Conservation (phyloP, 371 early-diverging fungal genomes). For the Mortierella sp. region DNA sequence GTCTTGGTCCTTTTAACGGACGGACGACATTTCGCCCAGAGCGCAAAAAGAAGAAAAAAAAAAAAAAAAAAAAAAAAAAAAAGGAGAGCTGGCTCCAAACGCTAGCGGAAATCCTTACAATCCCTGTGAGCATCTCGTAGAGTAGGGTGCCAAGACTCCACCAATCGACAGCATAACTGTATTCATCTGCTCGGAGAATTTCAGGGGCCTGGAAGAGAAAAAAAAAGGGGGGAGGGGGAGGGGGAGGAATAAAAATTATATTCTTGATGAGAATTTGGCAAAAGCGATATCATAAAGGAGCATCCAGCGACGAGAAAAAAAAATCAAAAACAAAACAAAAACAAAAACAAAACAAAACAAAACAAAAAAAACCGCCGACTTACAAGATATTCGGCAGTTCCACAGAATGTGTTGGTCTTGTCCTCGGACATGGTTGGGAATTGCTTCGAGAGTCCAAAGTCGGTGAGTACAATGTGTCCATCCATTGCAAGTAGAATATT, state of each 20-base stretch:
- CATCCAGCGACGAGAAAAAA: not conserved
- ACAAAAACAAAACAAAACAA: no score
- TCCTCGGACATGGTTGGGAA: constrained; percentile 53
- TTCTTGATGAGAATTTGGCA: not conserved
- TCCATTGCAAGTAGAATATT: constrained; percentile 79
- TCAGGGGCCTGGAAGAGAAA: constrained; percentile 82
- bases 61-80: not conserved
- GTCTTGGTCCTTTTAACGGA: not conserved
- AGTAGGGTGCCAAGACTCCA: constrained; percentile 97
- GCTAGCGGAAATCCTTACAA: constrained; percentile 53
- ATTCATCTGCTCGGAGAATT: constrained; percentile 80
- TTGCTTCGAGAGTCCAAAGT: constrained; percentile 88
- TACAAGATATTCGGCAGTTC: constrained; percentile 90
- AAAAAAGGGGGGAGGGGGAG: no score
- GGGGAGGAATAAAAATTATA: not conserved
- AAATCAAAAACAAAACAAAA: not conserved
- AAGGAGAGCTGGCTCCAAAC: not conserved
- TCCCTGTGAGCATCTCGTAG: constrained; percentile 84
- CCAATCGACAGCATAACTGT: constrained; percentile 93
- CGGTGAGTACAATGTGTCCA: constrained; percentile 90
- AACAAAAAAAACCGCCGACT: not conserved
- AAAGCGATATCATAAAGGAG: not conserved
- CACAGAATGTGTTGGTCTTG: constrained; percentile 92
- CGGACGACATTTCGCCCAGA: not conserved
- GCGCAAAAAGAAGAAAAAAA: not conserved